Conservation (phyloP, 2,329 filamentous ascomycete species). For the Podosphaera xanthii region DNA sequence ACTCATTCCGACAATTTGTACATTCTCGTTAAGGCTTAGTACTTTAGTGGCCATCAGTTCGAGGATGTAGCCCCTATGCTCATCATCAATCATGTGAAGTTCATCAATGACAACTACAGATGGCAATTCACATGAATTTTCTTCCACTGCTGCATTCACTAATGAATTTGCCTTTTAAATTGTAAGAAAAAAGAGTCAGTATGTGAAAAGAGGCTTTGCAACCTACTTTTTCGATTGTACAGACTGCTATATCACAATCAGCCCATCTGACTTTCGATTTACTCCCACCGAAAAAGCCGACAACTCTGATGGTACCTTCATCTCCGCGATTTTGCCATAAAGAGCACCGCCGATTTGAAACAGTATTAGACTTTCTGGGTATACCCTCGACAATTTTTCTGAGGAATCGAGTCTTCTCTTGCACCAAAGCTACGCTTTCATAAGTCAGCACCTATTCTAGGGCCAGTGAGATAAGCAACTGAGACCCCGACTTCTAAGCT, state of each 20-base stretch:
- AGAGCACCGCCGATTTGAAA: constrained; percentile 12
- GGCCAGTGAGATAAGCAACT: neutral
- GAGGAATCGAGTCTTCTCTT: constrained; percentile 58
- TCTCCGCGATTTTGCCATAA: constrained; percentile 32
- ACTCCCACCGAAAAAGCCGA: constrained; percentile 54
- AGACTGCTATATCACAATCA: constrained; percentile 57
- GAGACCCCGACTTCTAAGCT: neutral
- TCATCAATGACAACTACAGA: constrained; percentile 52
- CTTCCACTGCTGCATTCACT: constrained; percentile 50
- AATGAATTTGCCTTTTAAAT: constrained; percentile 44
- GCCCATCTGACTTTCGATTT: constrained; percentile 43
- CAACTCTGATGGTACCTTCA: constrained; percentile 37
- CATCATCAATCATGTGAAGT: constrained; percentile 63
- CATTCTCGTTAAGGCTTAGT: constrained; percentile 38
- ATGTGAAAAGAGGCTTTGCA: no score
- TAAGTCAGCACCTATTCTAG: neutral
- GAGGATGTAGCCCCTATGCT: constrained; percentile 52
- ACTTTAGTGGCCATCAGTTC: constrained; percentile 55
- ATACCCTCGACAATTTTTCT: constrained; percentile 41
- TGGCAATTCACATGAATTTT: constrained; percentile 38
- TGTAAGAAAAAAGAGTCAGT: neutral
- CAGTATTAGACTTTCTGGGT: constrained; percentile 10
- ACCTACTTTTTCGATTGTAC: constrained; percentile 52
- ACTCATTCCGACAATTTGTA: constrained; percentile 55
- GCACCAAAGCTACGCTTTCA: constrained; percentile 43